Percentiles rank a stretch among this genome's conserved stretches.
Conservation (phyloP, 176 grass and related monocot species). For the Phragmites australis region DNA sequence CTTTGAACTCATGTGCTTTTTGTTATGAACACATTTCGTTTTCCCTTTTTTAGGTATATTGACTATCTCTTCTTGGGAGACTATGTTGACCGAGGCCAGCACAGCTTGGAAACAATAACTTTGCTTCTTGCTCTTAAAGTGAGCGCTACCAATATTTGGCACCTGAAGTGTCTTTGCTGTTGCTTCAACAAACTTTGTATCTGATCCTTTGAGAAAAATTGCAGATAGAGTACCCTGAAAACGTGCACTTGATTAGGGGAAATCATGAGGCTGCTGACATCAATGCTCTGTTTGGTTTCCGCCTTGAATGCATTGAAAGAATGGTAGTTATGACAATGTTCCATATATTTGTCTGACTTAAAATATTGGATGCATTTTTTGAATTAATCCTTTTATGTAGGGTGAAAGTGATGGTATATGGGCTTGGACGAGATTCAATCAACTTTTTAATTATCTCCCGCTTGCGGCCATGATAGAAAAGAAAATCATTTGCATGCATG, state of each 20-base stretch:
- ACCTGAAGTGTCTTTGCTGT: constrained; percentile 17
- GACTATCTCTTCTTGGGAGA: constrained; percentile 99
- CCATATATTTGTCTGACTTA: constrained; percentile 18
- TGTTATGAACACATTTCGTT: constrained; percentile 15
- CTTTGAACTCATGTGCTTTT: constrained; percentile 27
- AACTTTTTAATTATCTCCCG: constrained; percentile 96
- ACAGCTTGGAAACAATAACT: constrained; percentile 96
- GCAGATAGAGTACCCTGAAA: constrained; percentile 97
- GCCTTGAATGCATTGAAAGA: constrained; percentile 97
- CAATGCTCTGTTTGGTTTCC: constrained; percentile 98
- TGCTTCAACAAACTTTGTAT: constrained; percentile 19
- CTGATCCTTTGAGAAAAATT: constrained; percentile 38
- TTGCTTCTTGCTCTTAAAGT: constrained; percentile 98
- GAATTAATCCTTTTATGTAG: constrained; percentile 46
- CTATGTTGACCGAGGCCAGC: constrained; percentile 98
- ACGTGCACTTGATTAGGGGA: constrained; percentile 85
- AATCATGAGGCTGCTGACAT: constrained; percentile 99
- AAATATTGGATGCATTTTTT: constrained; percentile 9
- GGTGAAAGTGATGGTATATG: constrained; percentile 98
- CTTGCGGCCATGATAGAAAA: constrained; percentile 98
- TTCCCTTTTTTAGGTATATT: constrained; percentile 75
- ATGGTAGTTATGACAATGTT: constrained; percentile 60
- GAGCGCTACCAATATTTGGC: constrained; percentile 39
- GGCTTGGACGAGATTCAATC: constrained; percentile 98
- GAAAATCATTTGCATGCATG: constrained; percentile 99